A percentile compares a stretch with the other conserved stretches of the same genome.
Evolutionary conservation across 441 rosid species (phyloP).

Genomic region (Croton setiger): DNA sequence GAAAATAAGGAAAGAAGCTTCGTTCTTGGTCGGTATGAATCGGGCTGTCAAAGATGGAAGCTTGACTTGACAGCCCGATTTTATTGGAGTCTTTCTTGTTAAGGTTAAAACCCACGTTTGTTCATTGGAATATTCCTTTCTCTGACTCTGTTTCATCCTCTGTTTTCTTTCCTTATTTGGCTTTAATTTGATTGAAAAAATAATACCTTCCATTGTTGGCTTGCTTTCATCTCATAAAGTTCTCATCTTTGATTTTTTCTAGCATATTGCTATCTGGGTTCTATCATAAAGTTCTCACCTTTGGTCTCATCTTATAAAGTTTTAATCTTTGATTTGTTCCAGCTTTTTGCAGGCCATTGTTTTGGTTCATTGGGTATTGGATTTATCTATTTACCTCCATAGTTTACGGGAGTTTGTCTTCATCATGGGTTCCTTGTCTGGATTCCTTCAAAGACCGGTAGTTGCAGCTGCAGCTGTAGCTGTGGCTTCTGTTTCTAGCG

Average conservation of each 20-base stretch:
- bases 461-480: constrained; percentile 78
- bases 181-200: neutral
- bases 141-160: neutral
- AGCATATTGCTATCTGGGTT: too few species aligned
- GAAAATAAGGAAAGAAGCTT: neutral
- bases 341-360: constrained; percentile 28
- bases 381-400: neutral
- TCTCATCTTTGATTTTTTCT: too few species aligned
- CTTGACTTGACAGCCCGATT: constrained; percentile 43
- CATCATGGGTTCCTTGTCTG: constrained; percentile 70
- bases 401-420: neutral
- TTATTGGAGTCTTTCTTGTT: constrained; percentile 7
- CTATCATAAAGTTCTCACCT: too few species aligned
- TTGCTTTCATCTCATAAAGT: too few species aligned
- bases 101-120: neutral
- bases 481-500: constrained; percentile 68
- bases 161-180: neutral
- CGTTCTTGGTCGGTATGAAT: constrained; percentile 21
- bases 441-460: constrained; percentile 73
- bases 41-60: constrained; percentile 34
- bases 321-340: neutral
- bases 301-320: neutral
- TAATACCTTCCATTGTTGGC: neutral
- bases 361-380: constrained; percentile 22
- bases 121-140: neutral